Base-by-base conservation (phyloP, 306 rosid species). In the Cyamopsis tetragonoloba region DNA sequence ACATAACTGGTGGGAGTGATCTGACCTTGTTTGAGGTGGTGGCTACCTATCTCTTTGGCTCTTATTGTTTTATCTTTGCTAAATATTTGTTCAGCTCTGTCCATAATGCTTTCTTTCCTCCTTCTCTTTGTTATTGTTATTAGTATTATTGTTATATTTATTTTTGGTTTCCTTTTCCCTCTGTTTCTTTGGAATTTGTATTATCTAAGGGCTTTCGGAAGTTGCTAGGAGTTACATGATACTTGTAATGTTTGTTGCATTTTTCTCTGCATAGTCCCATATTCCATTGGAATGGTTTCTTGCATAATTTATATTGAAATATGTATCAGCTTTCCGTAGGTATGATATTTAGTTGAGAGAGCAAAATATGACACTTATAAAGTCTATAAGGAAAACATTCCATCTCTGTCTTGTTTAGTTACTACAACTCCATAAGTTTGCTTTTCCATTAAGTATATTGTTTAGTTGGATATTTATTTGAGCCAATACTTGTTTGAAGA, bases 21-120 rank as follows among this genome's bases (percentile, higher is more conserved):
- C 72, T 89, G 80, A 89, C 96, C 80, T 77, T 87, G 68, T 83
- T 68, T 69, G 96, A 89, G 96, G 96, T 89, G 96, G 96, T 89
- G 50, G 47, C 13, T 49, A 28, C 13, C 71, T 31, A 62, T 34
- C 17, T 31, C 51, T 20, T 35, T 67, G 47, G 42, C 62, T 54
- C 70, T 19, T n/a, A n/a, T n/a, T n/a, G n/a, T n/a, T n/a, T n/a
- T n/a, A n/a, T n/a, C n/a, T n/a, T n/a, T n/a, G n/a, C n/a, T n/a
- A 30, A 10, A 14, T n/a, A 47, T 37, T 26, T 72, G 77, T 59
- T 62, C 28, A 0, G 7, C 31, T 15, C 43, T 62, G 9, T 26
- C 68, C 13, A 8, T 22, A 14, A 39, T 34, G 2, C 3, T 5
- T 46, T 43, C 27, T 27, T 3, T n/a, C 14, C 11, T 41, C 3